Evolutionary conservation across 148 eudicot species (phyloP), one percentile per base, ranked within the genome.

Genomic region (Rhododendron molle): DNA sequence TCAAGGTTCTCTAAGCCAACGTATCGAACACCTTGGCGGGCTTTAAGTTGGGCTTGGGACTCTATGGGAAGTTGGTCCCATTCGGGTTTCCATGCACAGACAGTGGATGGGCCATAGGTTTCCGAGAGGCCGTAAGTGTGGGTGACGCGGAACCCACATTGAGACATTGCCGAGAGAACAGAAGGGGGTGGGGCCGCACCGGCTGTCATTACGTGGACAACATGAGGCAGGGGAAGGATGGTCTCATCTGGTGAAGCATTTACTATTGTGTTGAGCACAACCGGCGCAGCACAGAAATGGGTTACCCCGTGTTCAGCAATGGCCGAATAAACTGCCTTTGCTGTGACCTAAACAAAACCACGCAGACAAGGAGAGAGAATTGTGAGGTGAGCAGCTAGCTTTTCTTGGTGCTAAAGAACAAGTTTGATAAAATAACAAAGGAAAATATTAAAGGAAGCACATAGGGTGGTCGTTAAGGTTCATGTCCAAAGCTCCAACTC

Each of bases 31-130:
- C 99, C 99, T 90, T 96, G 99, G 36, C 99, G 90, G 65, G 99
- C 91, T 36, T 95, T 95, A 9, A 93, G 86, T 9, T 91, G 92
- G 82, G 99, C 99, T 90, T 94, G 97, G n/a, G 88, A 85, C 81
- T 90, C 93, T 2, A 87, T 92, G 1, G 95, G 92, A 13, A 92
- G 89, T 14, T 90, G 82, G 87, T 96, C 97, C 99, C 99, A 96
- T 86, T 96, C 99, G 0, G 99, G 97, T 87, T 96, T 96, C 99
- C 99, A 96, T n/a, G 95, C 98, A 36, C 96, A 93, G 80, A 96
- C 90, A 3, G 96, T 94, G 47, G 98, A 95, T 38, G 99, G 99
- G 11, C 99, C 99, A 7, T 91, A 96, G 28, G 98, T 96, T 86
- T 95, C 98, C 0, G 98, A 95, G 23, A 96, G 97, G 86, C 98